phyloP scores from a whole-genome alignment of 192 early-diverging fungal genomes.

The Coemansia aciculifera region DNA sequence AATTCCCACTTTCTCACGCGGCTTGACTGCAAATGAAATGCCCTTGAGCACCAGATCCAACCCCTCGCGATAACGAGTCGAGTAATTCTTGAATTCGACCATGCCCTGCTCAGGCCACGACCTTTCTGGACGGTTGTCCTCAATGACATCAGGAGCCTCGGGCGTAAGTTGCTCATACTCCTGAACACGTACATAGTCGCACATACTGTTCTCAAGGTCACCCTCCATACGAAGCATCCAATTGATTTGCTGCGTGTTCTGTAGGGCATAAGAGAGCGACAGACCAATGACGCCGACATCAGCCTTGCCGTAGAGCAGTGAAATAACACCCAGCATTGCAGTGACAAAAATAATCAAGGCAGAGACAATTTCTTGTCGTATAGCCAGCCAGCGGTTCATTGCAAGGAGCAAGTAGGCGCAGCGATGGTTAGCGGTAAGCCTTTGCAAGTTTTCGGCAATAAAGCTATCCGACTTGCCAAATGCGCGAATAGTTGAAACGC shows the following conservation, averaged over 20 bases:
- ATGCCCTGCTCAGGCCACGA: conserved; percentile 76
- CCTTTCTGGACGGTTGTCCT: conserved; percentile 57
- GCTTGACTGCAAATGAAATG: conserved; percentile 35
- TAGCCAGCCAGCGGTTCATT: conserved; percentile 67
- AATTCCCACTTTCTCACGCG: conserved; percentile 62
- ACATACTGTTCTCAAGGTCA: conserved; percentile 78
- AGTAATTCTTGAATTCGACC: conserved; percentile 77
- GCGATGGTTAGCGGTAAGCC: conserved; percentile 76
- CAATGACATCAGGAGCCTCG: conserved; percentile 77
- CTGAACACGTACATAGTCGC: conserved; percentile 76
- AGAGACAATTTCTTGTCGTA: conserved; percentile 81
- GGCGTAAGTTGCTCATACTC: conserved; percentile 79
- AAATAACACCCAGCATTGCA: conserved; percentile 68
- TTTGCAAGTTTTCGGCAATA: conserved; percentile 65
- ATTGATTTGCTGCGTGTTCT: conserved; percentile 81
- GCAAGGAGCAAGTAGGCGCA: conserved; percentile 77
- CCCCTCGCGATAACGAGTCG: conserved; percentile 78
- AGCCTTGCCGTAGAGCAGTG: conserved; percentile 58
- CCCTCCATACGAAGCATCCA: conserved; percentile 87
- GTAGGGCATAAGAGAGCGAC: conserved; percentile 68
- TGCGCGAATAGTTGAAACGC: conserved; percentile 67
- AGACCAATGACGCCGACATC: conserved; percentile 73
- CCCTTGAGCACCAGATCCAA: conserved; percentile 77
- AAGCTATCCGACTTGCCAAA: conserved; percentile 64
- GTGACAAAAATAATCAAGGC: conserved; percentile 79